Base-by-base conservation (phyloP, 345 rosid genomes). In the Psidium guajava region DNA sequence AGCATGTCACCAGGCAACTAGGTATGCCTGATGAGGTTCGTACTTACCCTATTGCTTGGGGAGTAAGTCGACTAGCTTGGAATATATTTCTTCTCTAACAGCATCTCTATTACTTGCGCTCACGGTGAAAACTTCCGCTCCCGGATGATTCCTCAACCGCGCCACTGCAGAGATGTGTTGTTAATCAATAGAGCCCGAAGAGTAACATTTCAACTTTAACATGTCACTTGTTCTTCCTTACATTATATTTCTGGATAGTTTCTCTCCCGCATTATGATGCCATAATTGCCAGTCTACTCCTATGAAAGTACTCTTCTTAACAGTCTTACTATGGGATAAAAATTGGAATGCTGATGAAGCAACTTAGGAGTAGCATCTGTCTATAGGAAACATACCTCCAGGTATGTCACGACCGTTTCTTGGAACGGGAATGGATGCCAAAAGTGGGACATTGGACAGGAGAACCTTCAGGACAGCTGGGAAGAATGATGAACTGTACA, bases 371-470 rank as follows among this genome's bases (percentile, higher is more conserved):
- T 18, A 69, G 24, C 80, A 69, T 32, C 47, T 36, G 80, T 47
- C 27, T 51, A 9, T 32, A 5, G 73, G 56, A 87, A 58, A 59
- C 13, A 52, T 87, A 94, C 98, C 96, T 90, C 83, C 91, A 27
- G 96, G 96, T 56, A 93, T 86, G 86, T 92, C 91, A n/a, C 86
- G 91, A 52, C 95, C 96, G 49, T n/a, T 81, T 57, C 87, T 95
- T 47, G 95, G 94, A 85, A 87, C 49, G 12, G 96, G 98, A 54
- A 93, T 82, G 32, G 98, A 90, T 86, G 95, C 96, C 84, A 92
- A 83, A 59, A 94, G 52, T 3, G 95, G 94, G 86, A 92, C 82
- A 84, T 90, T 90, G 74, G 95, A 93, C 82, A 92, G 92, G 69
- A 93, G 91, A 89, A 94, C 88, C 77, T 85, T 92, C 14, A 92